Evolutionary conservation across 768 basidiomycete genomes (phyloP), one percentile per base, ranked within the genome.

Genomic region (Chlorophyllum brunneum): DNA sequence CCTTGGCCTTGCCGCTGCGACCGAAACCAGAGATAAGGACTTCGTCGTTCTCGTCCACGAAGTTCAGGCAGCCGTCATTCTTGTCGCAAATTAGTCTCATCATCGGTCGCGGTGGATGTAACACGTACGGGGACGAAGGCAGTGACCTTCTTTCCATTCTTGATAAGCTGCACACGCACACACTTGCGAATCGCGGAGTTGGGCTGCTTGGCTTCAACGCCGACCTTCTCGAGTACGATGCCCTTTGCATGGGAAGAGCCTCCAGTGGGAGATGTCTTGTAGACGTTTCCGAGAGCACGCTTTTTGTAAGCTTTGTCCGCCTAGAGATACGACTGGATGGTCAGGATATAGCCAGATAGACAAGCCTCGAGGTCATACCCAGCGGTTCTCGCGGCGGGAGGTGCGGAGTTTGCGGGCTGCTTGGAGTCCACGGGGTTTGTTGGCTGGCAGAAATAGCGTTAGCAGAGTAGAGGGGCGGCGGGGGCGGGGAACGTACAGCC

Each of bases 161-260:
- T 99, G 73, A 99, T 98, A 62, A 99, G 81, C 67, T 99, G 97
- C 58, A 99, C 97, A 78, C 97, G 93, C 61, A 99, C 97, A 79
- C 97, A 99, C 74, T 99, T 99, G 73, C 97, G 94, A 74, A 99
- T 98, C 70, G 97, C 97, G 69, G 97, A 99, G 83, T 99, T 99
- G 76, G 97, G 97, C 74, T 99, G 97, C 77, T 99, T 99, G 69
- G 97, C 95, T 79, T 99, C 97, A 59, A 99, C 95, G 69, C 97
- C 97, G 66, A 99, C 94, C 80, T 99, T 99, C 78, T 99, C 97
- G 56, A 99, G 86, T 55, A 99, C 97, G 67, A 99, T 99, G 61
- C 97, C 97, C 80, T 99, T 99, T 61, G 97, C 97, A 73, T 99
- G 97, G 61, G 97, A 98, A 53, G 94, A 95, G 60, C 97, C 97